A percentile compares a stretch with the other conserved stretches of the same genome.
phyloP scores from a whole-genome alignment of 2,329 filamentous ascomycete species.

The Diaporthe sp. region DNA sequence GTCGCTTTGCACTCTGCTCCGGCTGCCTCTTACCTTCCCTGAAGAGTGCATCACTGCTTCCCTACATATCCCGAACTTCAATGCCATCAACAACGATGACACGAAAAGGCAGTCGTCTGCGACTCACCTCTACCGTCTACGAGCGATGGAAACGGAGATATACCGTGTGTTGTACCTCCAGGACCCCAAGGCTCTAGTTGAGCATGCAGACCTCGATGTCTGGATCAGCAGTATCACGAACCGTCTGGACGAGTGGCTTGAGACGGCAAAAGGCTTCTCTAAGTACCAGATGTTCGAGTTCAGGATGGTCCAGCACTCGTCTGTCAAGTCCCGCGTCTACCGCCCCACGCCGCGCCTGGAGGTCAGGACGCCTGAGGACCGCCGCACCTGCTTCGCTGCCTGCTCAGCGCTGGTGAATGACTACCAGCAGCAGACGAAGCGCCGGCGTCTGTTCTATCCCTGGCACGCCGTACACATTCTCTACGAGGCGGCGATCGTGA shows the following conservation, averaged over 20 bases:
- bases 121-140: conserved; percentile 30
- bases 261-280: conserved; percentile 20
- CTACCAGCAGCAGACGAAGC: conserved; percentile 28
- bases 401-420: conserved; percentile 29
- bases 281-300: conserved; percentile 37
- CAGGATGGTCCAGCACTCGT: conserved; percentile 31
- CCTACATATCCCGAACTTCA: conserved; percentile 17
- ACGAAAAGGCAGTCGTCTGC: conserved; percentile 26
- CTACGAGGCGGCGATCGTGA: conserved; percentile 30
- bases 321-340: conserved; percentile 28
- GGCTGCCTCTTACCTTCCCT: conserved; percentile 21
- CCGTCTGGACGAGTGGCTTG: conserved; percentile 42
- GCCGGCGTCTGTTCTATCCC: conserved; percentile 33
- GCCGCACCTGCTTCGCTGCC: conserved; percentile 20
- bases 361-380: conserved; percentile 31
- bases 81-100: conserved; percentile 23
- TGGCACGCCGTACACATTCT: conserved; percentile 35
- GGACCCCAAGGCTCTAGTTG: conserved; percentile 13
- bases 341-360: conserved; percentile 32
- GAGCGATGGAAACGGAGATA: conserved; percentile 33
- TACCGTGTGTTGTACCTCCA: conserved; percentile 31
- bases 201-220: not conserved
- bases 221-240: conserved; percentile 48
- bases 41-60: conserved; percentile 28
- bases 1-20: conserved; percentile 30